Conservation (phyloP, 345 rosid genomes). For the Ailanthus altissimus region DNA sequence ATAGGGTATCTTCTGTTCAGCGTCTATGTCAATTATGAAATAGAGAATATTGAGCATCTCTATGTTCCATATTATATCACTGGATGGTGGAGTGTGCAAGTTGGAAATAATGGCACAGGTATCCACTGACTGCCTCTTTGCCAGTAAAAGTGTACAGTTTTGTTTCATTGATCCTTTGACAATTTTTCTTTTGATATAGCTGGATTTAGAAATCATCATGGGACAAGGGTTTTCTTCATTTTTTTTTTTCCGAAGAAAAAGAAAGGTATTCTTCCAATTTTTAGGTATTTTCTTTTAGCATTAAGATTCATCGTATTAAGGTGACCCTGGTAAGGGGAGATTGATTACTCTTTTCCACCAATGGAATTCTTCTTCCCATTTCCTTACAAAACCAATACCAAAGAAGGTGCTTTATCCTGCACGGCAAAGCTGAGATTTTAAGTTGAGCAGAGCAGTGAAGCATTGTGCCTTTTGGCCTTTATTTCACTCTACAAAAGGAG, state of each 20-base stretch:
- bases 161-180: constrained; percentile 30
- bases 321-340: constrained; percentile 54
- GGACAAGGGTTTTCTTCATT: constrained; percentile 23
- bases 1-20: constrained; percentile 17
- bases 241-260: constrained; percentile 16
- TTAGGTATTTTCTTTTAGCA: constrained; percentile 40
- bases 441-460: constrained; percentile 54
- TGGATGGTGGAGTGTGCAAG: constrained; percentile 40
- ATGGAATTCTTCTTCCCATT: constrained; percentile 27
- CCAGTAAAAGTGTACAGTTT: constrained; percentile 28
- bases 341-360: constrained; percentile 25
- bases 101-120: constrained; percentile 52
- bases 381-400: constrained; percentile 42
- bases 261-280: constrained; percentile 25
- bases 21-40: constrained; percentile 15
- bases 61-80: constrained; percentile 27
- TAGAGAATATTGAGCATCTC: constrained; percentile 27
- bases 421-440: constrained; percentile 46
- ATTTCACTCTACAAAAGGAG: constrained; percentile 61
- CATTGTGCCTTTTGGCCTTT: constrained; percentile 49
- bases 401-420: constrained; percentile 54
- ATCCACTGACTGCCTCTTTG: constrained; percentile 32
- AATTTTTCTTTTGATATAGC: constrained; percentile 27
- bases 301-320: constrained; percentile 34
- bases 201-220: constrained; percentile 34